Evolutionary conservation across 2,329 filamentous ascomycete genomes (phyloP), one percentile per base, ranked within the genome.

Genomic region (Cercospora berteroae): DNA sequence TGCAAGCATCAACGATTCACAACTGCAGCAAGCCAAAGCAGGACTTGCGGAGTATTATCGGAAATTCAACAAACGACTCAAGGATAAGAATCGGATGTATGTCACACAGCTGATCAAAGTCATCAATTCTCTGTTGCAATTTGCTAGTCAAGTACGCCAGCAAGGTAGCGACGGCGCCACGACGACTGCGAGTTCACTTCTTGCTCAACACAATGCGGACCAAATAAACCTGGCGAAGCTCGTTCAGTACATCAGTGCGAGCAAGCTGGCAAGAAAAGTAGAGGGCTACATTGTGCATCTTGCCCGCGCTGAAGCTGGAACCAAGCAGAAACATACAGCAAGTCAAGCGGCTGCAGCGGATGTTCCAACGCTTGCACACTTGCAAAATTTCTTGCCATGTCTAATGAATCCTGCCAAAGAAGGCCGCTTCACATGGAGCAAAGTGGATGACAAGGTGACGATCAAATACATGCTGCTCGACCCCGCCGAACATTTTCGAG

Each of bases 191-290:
- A 89, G 89, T 20, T 86, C 89, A 5, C 83, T 99, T 0, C 88
- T 97, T 71, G 86, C 89, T 25, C 89, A 89, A 42, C 97, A 96
- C 77, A 93, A 93, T 0, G 90, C 95, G 25, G 95, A 99, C 75
- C 94, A 98, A 75, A 94, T 99, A 80, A 97, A 98, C 74, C 86
- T 97, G 31, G 94, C 92, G 80, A 94, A 95, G 76, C 84, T 99
- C 13, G 89, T 94, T 33, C 86, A 88, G 52, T 98, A 98, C 77
- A 87, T 99, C 4, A 91, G 94, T 74, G 90, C 95, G 70, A 97
- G 94, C 69, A 97, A 96, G 74, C 82, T 99, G 12, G 94, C 94
- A 1, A 91, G 94, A 70, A 99, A 99, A 78, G 91, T 98, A 10
- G 94, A 99, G 79, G 91, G 92, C 59, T 99, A 98, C 75, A 87